phyloP scores from a whole-genome alignment of 495 filamentous ascomycete genomes.

The Talaromyces ruber region DNA sequence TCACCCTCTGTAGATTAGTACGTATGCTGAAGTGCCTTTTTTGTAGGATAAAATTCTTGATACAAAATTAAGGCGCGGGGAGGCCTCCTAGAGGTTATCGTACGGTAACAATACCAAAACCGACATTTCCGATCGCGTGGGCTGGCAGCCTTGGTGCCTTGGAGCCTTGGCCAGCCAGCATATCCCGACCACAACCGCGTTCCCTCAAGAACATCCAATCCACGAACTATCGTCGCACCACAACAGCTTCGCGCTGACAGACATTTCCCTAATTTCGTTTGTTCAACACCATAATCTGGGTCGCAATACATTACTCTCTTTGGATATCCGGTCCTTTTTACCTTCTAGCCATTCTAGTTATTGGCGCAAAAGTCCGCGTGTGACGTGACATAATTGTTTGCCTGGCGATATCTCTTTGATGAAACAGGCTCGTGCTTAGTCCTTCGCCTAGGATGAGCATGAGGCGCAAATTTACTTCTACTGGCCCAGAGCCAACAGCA shows the following conservation, averaged over 20 bases:
- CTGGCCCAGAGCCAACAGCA: conserved; percentile 23
- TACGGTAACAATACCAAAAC: not conserved
- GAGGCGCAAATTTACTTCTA: conserved; percentile 53
- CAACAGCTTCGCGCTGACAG: not conserved
- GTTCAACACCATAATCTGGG: not conserved
- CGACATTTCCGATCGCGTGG: not conserved
- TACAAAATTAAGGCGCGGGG: not conserved
- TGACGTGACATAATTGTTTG: not conserved
- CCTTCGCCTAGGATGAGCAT: conserved; percentile 43
- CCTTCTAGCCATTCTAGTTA: not conserved
- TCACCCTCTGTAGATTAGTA: too few relatives aligned
- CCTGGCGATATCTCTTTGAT: not conserved
- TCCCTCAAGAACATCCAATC: conserved; percentile 1
- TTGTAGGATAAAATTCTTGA: too few relatives aligned
- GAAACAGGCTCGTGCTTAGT: not conserved
- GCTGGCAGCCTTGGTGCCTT: not conserved
- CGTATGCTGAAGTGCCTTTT: too few relatives aligned
- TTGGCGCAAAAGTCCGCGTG: not conserved
- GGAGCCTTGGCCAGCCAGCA: not conserved
- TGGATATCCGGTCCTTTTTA: not conserved
- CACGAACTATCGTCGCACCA: not conserved
- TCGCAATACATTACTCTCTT: not conserved
- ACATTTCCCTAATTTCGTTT: not conserved
- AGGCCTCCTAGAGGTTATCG: not conserved
- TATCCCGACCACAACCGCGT: not conserved